Evolutionary conservation across 352 stramenopile genomes (phyloP).

Genomic region (Phytophthora uliginosa): DNA sequence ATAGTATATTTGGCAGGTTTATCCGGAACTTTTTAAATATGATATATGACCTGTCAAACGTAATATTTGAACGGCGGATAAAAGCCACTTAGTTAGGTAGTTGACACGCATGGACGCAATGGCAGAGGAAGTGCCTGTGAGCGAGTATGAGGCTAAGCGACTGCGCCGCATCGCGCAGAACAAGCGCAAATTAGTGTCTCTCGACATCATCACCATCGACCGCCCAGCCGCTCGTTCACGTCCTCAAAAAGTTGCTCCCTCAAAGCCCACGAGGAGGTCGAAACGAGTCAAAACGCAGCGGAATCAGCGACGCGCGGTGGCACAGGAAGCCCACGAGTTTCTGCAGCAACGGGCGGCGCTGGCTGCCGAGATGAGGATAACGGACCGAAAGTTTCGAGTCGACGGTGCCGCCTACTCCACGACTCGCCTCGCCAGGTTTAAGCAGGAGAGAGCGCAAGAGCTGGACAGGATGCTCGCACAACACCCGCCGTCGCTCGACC

Average conservation of each 20-base stretch:
- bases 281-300: background rate
- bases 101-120: background rate
- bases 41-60: no score
- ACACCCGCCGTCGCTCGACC: background rate
- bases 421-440: background rate
- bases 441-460: background rate
- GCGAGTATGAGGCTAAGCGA: constrained; percentile 75
- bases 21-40: background rate
- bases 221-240: background rate
- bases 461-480: background rate
- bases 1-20: background rate
- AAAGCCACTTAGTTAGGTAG: background rate
- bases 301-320: background rate
- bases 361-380: background rate
- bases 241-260: background rate
- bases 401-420: no score
- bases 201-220: background rate
- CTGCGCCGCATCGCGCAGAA: constrained; percentile 68
- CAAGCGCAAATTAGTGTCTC: constrained; percentile 19
- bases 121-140: constrained; percentile 20
- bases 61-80: no score
- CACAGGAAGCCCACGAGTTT: background rate
- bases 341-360: background rate
- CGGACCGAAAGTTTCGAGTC: background rate
- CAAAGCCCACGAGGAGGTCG: background rate